These are phyloP conservation scores for Talaromyces sp. DNA, from an alignment of 2,329 filamentous ascomycete genomes.

Conservation along the genomic window DNA sequence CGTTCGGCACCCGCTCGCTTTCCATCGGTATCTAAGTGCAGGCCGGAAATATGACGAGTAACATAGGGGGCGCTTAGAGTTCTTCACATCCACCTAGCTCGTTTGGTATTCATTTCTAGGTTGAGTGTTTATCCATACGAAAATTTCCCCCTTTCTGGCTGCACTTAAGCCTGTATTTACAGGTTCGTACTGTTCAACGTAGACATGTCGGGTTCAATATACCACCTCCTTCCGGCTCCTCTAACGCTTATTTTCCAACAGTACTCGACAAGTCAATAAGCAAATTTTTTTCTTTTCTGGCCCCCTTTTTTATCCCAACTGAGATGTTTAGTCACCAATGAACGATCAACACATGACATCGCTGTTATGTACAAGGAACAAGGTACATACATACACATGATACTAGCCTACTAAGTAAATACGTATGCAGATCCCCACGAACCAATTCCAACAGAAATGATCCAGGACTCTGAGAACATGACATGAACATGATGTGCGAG, in stretches of 20 bases:
- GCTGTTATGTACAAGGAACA: not conserved
- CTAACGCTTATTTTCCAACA: not conserved
- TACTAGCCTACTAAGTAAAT: not conserved
- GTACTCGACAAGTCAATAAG: not conserved
- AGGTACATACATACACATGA: not conserved
- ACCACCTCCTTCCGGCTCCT: not conserved
- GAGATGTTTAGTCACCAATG: not conserved
- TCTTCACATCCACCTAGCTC: not conserved
- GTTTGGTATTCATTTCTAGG: not conserved
- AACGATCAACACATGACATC: constrained; percentile 10
- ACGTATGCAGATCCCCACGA: not conserved
- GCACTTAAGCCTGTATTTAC: not conserved
- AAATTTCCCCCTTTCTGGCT: not conserved
- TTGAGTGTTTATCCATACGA: not conserved
- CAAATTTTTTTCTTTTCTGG: not conserved
- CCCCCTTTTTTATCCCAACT: not conserved
- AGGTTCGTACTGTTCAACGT: not conserved
- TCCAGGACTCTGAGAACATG: not conserved
- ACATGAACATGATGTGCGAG: not conserved
- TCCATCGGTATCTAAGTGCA: not conserved
- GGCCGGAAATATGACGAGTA: not conserved
- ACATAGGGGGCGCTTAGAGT: not conserved
- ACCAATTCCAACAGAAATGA: not conserved
- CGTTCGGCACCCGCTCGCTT: not conserved
- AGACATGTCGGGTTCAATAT: constrained; percentile 2